phyloP scores from a whole-genome alignment of 768 basidiomycete genomes.

The Lepiota brunneoincarnata region DNA sequence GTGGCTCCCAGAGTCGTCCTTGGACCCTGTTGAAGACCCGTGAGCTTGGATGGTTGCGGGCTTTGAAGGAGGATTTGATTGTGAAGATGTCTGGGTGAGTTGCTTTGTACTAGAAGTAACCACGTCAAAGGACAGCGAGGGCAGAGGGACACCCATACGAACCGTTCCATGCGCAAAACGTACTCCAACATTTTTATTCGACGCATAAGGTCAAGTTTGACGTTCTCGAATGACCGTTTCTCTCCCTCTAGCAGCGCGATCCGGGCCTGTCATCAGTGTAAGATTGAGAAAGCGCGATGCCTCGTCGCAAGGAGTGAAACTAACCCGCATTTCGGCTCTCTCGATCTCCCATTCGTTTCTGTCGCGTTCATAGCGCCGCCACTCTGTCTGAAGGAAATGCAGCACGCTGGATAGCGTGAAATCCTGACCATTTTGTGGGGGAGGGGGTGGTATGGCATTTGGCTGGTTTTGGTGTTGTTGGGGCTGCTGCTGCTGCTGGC shows the following conservation, averaged over 20 bases:
- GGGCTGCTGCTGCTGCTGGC: slow-evolving; percentile 58
- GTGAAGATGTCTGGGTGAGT: slow-evolving; percentile 56
- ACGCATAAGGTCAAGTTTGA: slow-evolving; percentile 92
- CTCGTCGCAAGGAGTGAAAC: slow-evolving; percentile 30
- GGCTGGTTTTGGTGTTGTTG: slow-evolving; percentile 48
- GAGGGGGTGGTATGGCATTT: slow-evolving; percentile 65
- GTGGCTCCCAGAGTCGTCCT: slow-evolving; percentile 70
- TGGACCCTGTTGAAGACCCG: slow-evolving; percentile 47
- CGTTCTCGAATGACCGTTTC: slow-evolving; percentile 94
- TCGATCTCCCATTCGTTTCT: slow-evolving; percentile 99
- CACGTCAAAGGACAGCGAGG: slow-evolving; percentile 15
- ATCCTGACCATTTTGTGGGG: slow-evolving; percentile 86
- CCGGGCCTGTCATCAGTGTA: slow-evolving; percentile 61
- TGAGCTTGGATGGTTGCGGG: slow-evolving; percentile 58
- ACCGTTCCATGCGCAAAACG: slow-evolving; percentile 96
- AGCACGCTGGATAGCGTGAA: slow-evolving; percentile 92
- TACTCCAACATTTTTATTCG: slow-evolving; percentile 99
- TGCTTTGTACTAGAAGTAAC: slow-evolving; percentile 68
- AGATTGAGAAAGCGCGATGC: slow-evolving; percentile 27
- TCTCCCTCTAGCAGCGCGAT: slow-evolving; percentile 98
- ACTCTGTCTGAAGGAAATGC: slow-evolving; percentile 97
- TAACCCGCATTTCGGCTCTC: slow-evolving; percentile 96
- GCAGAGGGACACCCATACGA: slow-evolving; percentile 25
- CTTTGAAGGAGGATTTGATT: slow-evolving; percentile 65
- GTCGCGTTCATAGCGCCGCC: slow-evolving; percentile 96